A percentile compares a stretch with the other conserved stretches of the same genome.
Conservation (phyloP, 2,329 filamentous ascomycete species). For the Paecilomyces sp. region DNA sequence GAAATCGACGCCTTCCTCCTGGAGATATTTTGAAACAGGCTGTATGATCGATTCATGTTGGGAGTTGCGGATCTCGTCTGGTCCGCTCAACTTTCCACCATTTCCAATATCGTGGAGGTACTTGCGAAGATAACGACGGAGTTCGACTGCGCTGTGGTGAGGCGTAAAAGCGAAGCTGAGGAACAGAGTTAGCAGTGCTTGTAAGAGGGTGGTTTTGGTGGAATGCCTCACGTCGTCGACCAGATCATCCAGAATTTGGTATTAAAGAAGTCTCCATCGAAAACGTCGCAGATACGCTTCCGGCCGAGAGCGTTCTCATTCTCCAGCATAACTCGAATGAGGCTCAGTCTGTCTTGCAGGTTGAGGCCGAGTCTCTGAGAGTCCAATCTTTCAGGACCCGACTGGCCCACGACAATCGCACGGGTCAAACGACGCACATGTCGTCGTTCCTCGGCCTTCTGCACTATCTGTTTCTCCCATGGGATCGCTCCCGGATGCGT, state of each 20-base stretch:
- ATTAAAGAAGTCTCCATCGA: conserved; percentile 12
- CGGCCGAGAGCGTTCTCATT: conserved; percentile 16
- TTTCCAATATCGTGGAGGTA: conserved; percentile 15
- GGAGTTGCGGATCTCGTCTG: conserved; percentile 17
- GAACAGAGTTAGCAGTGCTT: neutral
- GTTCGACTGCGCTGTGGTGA: conserved; percentile 16
- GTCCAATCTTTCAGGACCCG: conserved; percentile 4
- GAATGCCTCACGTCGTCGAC: conserved; percentile 12
- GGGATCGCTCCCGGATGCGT: neutral
- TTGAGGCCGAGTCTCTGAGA: conserved; percentile 5
- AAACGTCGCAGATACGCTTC: conserved; percentile 22
- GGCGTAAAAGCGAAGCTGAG: conserved; percentile 14
- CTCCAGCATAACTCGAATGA: conserved; percentile 11
- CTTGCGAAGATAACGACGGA: conserved; percentile 15
- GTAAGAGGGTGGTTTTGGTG: neutral
- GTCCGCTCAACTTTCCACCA: conserved; percentile 12
- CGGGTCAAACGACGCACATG: neutral
- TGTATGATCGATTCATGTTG: conserved; percentile 18
- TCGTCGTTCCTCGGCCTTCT: neutral
- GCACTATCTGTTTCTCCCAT: neutral
- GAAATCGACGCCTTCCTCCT: conserved; percentile 18
- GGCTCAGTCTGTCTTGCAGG: conserved; percentile 11
- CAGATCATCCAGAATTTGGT: conserved; percentile 17
- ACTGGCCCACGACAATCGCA: neutral
- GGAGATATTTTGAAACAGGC: conserved; percentile 16